Conservation (phyloP, 805 yeast genomes). For the Yarrowia porcina region DNA sequence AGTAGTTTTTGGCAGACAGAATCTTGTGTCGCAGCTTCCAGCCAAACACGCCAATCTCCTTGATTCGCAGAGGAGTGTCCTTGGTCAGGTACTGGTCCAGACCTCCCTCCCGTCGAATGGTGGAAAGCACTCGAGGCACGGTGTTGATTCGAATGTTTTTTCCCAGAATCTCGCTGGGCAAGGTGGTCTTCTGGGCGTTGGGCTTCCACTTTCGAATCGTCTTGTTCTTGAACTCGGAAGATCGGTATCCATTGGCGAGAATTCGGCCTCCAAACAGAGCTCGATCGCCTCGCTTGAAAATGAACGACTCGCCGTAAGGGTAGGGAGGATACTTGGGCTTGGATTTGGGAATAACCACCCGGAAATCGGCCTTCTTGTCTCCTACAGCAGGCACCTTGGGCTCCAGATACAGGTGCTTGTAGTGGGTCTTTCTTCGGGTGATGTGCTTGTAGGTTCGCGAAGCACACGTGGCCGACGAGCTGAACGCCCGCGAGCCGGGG, state of each 20-base stretch:
- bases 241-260: conserved; percentile 68
- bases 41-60: conserved; percentile 88
- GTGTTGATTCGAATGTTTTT: conserved; percentile 56
- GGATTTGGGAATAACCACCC: conserved; percentile 3
- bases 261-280: conserved; percentile 91
- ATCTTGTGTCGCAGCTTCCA: conserved; percentile 85
- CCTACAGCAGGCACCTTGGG: conserved; percentile 12
- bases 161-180: conserved; percentile 82
- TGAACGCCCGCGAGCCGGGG: neutral
- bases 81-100: conserved; percentile 82
- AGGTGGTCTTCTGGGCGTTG: conserved; percentile 66
- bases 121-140: conserved; percentile 76
- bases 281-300: conserved; percentile 78
- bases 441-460: conserved; percentile 10
- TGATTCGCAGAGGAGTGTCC: conserved; percentile 83
- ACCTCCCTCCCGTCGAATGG: conserved; percentile 93
- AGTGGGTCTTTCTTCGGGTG: conserved; percentile 21
- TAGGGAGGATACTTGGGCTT: conserved; percentile 54
- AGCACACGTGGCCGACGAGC: neutral
- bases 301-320: conserved; percentile 72
- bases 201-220: conserved; percentile 75
- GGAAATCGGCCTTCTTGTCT: conserved; percentile 29
- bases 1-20: conserved; percentile 38
- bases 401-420: conserved; percentile 10
- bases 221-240: conserved; percentile 74